Base-by-base conservation (phyloP, 1,139 yeast genomes). In the Kluyveromyces marxianus region DNA sequence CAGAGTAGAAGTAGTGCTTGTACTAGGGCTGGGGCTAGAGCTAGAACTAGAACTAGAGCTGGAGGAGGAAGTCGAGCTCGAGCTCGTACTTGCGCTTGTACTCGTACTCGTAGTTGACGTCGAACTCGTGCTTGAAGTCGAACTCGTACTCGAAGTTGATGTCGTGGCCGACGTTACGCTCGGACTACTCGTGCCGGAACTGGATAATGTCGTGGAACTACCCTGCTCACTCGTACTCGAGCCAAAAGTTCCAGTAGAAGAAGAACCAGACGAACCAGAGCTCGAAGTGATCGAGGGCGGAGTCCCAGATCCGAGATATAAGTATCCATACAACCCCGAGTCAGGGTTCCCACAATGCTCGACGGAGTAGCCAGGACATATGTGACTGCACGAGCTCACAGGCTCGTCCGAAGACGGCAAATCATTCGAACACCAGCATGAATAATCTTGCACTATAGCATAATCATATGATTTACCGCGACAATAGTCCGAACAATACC, bases 381-480 rank as follows among this genome's bases (percentile, higher is more conserved):
- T 36, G 5, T 29, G 40, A 38, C 47, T 42, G 44, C 62, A 58
- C 8, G 49, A 31, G 25, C 44, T 36, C 8, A 55, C 42, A 7
- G 51, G 41, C 4, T 51, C 48, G 14, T 35, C 37, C 25, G 48
- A 25, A 2, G 45, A n/a, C 5, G 59, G 59, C 27, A 35, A 45
- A 2, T 36, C 25, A 38, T 57, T 47, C 4, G 55, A 40, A 37
- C 62, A 58, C 60, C 60, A 57, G 45, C 62, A 58, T 21, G 48
- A 35, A 30, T 41, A 27, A 4, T 44, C 51, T 37, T 56, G 59
- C 7, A 58, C 50, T 6, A 58, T 48, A 10, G 60, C 62, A 41
- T 45, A 57, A 24, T 42, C 28, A 44, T 53, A 52, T 4, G 49
- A 51, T 7, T 34, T 39, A 33, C 56, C 55, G 14, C 44, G 36